Evolutionary conservation across 768 basidiomycete genomes (phyloP).

Genomic region (Rhizopogon vesiculosus): DNA sequence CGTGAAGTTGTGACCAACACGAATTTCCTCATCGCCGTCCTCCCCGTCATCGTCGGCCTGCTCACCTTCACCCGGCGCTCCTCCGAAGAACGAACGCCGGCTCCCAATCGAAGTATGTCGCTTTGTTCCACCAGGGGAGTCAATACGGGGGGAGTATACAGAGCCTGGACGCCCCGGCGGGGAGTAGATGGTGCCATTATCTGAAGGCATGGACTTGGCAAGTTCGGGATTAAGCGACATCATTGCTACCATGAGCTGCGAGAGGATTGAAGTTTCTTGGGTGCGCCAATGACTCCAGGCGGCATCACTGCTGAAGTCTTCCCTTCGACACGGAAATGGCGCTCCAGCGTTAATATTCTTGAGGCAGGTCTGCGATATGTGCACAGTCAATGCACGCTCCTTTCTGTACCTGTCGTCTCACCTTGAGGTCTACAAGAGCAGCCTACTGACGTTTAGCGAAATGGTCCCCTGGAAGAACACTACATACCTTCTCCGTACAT

Average conservation of each 20-base stretch:
- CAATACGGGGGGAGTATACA: conserved; percentile 35
- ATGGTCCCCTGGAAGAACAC: not conserved
- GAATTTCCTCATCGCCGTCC: conserved; percentile 61
- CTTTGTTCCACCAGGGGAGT: conserved; percentile 23
- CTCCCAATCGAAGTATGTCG: conserved; percentile 63
- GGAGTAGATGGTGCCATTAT: conserved; percentile 24
- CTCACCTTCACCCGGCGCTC: conserved; percentile 22
- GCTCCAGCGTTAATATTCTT: conserved; percentile 86
- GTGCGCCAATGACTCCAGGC: conserved; percentile 85
- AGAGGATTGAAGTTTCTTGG: conserved; percentile 76
- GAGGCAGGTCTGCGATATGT: conserved; percentile 62
- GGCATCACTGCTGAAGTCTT: conserved; percentile 80
- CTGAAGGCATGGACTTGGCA: conserved; percentile 70
- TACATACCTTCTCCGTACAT: conserved; percentile 72
- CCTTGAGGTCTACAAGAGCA: conserved; percentile 85
- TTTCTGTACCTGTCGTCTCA: conserved; percentile 19
- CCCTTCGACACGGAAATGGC: conserved; percentile 78
- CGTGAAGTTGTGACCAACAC: conserved; percentile 74
- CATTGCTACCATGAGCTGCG: conserved; percentile 86
- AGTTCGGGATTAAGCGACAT: conserved; percentile 82
- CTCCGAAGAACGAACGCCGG: conserved; percentile 52
- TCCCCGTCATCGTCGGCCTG: conserved; percentile 31
- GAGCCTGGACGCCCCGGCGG: conserved; percentile 46
- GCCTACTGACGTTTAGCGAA: conserved; percentile 42
- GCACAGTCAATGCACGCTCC: not conserved